phyloP scores from a whole-genome alignment of 2,329 filamentous ascomycete genomes.

The Monilinia aucupariae region DNA sequence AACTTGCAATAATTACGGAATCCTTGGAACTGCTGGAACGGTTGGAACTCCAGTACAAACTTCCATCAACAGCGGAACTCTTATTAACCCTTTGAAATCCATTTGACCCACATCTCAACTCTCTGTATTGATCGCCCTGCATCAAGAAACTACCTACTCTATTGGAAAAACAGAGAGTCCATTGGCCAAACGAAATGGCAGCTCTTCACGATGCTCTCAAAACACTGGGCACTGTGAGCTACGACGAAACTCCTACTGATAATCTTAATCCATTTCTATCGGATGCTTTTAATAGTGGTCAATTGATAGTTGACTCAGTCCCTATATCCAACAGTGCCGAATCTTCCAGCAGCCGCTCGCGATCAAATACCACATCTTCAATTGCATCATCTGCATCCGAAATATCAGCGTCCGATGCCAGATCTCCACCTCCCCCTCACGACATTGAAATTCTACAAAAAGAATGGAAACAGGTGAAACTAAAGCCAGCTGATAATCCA shows the following conservation, averaged over 20 bases:
- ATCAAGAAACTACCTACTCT: neutral
- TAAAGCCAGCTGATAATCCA: conserved; percentile 67
- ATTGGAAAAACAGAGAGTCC: neutral
- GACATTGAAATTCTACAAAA: conserved; percentile 61
- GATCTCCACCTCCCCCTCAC: conserved; percentile 38
- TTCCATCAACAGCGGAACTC: neutral
- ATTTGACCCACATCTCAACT: neutral
- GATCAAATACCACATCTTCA: conserved; percentile 50
- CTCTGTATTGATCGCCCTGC: neutral
- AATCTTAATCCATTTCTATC: conserved; percentile 50
- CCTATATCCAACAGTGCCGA: conserved; percentile 48
- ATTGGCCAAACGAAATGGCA: conserved; percentile 40
- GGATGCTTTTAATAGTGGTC: conserved; percentile 59
- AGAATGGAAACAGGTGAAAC: conserved; percentile 78
- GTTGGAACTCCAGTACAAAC: neutral
- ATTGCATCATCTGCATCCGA: conserved; percentile 44
- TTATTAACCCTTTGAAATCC: neutral
- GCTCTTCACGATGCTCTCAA: conserved; percentile 54
- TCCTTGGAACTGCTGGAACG: too few species aligned
- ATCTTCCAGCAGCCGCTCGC: conserved; percentile 47
- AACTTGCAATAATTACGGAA: too few species aligned
- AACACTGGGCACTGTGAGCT: conserved; percentile 51
- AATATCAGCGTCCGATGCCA: conserved; percentile 47
- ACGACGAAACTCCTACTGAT: conserved; percentile 43
- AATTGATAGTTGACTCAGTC: conserved; percentile 71